Conservation (phyloP, 1,139 yeast species). For the Nadsonia starkeyi-henricii region DNA sequence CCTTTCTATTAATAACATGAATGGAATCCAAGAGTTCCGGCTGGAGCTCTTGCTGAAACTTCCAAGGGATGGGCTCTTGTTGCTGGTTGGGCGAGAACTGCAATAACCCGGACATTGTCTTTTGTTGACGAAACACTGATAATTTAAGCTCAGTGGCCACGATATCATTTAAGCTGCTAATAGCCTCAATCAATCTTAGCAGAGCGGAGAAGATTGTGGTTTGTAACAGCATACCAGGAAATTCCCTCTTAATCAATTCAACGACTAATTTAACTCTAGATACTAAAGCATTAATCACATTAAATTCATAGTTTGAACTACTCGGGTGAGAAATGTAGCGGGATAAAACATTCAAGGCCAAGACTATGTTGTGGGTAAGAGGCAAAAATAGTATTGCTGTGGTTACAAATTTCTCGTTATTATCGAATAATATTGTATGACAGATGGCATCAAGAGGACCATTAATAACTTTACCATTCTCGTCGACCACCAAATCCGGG, state of each 20-base stretch:
- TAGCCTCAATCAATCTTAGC: constrained; percentile 30
- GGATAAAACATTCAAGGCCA: constrained; percentile 35
- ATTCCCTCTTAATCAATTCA: constrained; percentile 32
- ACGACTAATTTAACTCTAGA: constrained; percentile 24
- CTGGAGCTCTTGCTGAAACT: constrained; percentile 12
- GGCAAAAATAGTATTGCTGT: constrained; percentile 51
- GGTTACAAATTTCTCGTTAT: constrained; percentile 26
- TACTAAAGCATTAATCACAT: constrained; percentile 11
- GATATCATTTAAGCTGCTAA: constrained; percentile 34
- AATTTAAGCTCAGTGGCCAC: constrained; percentile 31
- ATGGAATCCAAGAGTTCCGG: not conserved
- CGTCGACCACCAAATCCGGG: constrained; percentile 51
- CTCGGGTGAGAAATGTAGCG: constrained; percentile 19
- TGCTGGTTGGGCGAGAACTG: constrained; percentile 8
- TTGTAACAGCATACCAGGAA: constrained; percentile 43
- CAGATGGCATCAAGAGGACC: constrained; percentile 59
- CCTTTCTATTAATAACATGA: not conserved
- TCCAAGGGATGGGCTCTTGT: constrained; percentile 16
- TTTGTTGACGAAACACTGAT: constrained; percentile 29
- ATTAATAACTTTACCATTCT: constrained; percentile 30
- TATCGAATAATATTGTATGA: constrained; percentile 53
- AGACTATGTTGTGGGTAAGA: constrained; percentile 44
- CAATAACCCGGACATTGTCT: constrained; percentile 26
- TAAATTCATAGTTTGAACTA: not conserved
- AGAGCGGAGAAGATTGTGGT: constrained; percentile 32